Base-by-base conservation (phyloP, 1,139 yeast species). In the Protomyces gravidus region DNA sequence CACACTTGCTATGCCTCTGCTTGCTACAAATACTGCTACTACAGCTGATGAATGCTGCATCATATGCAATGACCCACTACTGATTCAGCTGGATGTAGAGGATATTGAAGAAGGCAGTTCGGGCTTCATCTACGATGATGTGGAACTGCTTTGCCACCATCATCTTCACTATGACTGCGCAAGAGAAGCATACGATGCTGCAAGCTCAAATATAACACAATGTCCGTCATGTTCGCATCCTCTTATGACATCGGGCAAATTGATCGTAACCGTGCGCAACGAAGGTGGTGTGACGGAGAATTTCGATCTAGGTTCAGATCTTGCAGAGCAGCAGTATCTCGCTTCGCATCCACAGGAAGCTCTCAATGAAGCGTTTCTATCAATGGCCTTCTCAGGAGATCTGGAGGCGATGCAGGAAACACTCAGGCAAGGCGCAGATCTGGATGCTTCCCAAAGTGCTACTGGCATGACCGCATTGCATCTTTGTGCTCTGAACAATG, bases 131-230 rank as follows among this genome's bases (percentile, higher is more conserved):
- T 59, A 50, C 5, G 66, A 64, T 61, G 65, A 63, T 46, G 64
- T 64, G 9, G 59, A 58, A 40, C 51, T 64, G 45, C 65, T 64
- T 3, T 51, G 60, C 50, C 32, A 50, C 11, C 67, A 66, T 39
- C 65, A 65, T 27, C 63, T 64, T 50, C 68, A 67, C 59, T 67
- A 67, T 66, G 61, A 59, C 1, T 67, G 68, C 45, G 60, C 65
- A 17, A 59, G 48, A 5, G 59, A 55, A n/a, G 17, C 39, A 61
- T 30, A 48, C 39, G 42, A 67, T 39, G 59, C 51, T 45, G 27
- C 63, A 39, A 13, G 33, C 9, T 36, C 60, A 53, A 26, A 52
- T 21, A 62, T 56, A 32, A 58, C 58, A 4, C 21, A 17, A 30
- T 67, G 68, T 45, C 68, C 68, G 4, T 55, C 32, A 0, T 66